Evolutionary conservation across 192 early-diverging fungal genomes (phyloP).

Genomic region (Geranomyces michiganensis): DNA sequence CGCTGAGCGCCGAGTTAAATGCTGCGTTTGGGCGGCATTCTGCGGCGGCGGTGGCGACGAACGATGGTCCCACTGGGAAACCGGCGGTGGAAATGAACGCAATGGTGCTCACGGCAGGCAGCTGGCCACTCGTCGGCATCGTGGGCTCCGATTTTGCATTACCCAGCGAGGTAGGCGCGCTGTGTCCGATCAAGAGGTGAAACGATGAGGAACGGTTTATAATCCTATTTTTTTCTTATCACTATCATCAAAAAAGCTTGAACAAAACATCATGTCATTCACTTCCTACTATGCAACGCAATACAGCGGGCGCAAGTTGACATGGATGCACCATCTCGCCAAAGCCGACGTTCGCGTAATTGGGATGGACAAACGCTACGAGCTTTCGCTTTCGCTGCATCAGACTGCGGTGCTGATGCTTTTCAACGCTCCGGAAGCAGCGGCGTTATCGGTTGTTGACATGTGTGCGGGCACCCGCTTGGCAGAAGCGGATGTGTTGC

Average conservation of each 20-base stretch:
- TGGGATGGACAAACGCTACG: slow-evolving; percentile 75
- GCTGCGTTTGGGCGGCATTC: slow-evolving; percentile 47
- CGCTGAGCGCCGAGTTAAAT: slow-evolving; percentile 72
- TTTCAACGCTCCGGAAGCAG: slow-evolving; percentile 59
- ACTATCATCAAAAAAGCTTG: too few relatives aligned
- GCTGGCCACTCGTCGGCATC: slow-evolving; percentile 71
- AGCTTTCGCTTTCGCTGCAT: slow-evolving; percentile 71
- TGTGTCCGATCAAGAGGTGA: too few relatives aligned
- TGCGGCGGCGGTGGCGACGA: too few relatives aligned
- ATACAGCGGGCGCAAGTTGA: slow-evolving; percentile 75
- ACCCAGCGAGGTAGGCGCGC: slow-evolving; percentile 44
- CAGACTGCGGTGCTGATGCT: slow-evolving; percentile 70
- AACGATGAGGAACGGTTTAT: not conserved
- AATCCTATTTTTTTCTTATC: slow-evolving; percentile 1
- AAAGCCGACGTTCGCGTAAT: slow-evolving; percentile 71
- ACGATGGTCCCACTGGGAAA: slow-evolving; percentile 10
- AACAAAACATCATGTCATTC: slow-evolving; percentile 70
- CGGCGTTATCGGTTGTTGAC: slow-evolving; percentile 52
- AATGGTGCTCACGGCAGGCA: slow-evolving; percentile 76
- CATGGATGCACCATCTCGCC: slow-evolving; percentile 82
- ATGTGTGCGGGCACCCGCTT: slow-evolving; percentile 61
- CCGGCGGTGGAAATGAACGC: slow-evolving; percentile 69
- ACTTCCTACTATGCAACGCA: slow-evolving; percentile 69
- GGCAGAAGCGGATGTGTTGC: slow-evolving; percentile 53
- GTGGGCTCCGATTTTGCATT: slow-evolving; percentile 38